A percentile compares a stretch with the other conserved stretches of the same genome.
These are phyloP conservation scores for Cutaneotrichosporon arboriforme DNA, from an alignment of 1,284 basidiomycete species.

Conservation along the genomic window DNA sequence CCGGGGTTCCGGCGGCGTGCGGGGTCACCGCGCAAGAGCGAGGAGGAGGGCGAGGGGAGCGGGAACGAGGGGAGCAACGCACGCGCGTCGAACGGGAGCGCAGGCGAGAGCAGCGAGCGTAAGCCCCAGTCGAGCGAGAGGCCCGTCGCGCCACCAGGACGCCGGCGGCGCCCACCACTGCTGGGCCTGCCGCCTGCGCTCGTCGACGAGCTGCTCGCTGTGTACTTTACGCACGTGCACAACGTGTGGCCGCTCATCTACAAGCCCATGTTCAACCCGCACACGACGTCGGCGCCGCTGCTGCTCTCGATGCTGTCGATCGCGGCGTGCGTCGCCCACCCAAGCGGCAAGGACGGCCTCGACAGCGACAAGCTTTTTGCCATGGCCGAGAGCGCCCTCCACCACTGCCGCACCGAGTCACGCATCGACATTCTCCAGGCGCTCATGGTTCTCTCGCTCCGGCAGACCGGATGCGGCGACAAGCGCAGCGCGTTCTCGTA, in stretches of 20 bases:
- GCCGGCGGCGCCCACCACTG: constrained; percentile 14
- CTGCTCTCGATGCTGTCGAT: constrained; percentile 41
- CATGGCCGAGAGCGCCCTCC: constrained; percentile 35
- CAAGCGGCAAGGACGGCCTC: constrained; percentile 60
- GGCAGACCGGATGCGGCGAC: constrained; percentile 49
- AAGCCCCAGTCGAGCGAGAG: not conserved
- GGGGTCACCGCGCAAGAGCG: constrained; percentile 1
- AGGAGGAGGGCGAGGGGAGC: not conserved
- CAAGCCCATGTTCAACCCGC: constrained; percentile 41
- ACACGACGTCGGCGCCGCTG: constrained; percentile 29
- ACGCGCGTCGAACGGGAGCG: not conserved
- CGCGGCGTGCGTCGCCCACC: constrained; percentile 33
- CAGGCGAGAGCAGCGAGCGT: not conserved
- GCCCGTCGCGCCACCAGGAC: not conserved
- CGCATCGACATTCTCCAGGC: constrained; percentile 43
- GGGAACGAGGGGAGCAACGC: not conserved
- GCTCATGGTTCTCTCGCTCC: constrained; percentile 46
- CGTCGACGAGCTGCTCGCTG: constrained; percentile 35
- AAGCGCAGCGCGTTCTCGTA: constrained; percentile 47
- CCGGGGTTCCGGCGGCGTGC: constrained; percentile 14
- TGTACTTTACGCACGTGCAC: constrained; percentile 42
- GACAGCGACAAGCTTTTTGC: constrained; percentile 56
- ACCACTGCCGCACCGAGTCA: constrained; percentile 26
- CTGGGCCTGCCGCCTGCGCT: constrained; percentile 23
- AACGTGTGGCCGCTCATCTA: constrained; percentile 47